Percentiles rank a stretch among this genome's conserved stretches.
Evolutionary conservation across 2,329 filamentous ascomycete species (phyloP).

Genomic region (Coleophoma cylindrospora): DNA sequence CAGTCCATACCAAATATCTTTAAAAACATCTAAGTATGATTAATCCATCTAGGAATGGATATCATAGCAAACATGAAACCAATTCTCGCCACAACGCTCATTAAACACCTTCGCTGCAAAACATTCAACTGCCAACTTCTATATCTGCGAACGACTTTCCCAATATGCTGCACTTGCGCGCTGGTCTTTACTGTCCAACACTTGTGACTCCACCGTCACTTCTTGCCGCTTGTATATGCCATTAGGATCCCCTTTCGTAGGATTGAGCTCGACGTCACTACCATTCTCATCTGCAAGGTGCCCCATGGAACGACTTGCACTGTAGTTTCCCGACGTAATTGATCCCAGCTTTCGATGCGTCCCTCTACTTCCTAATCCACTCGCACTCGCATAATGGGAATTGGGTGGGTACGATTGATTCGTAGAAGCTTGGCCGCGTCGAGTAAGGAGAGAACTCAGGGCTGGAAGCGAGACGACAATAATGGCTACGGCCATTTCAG

Average conservation of each 20-base stretch:
- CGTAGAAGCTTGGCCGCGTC: not conserved
- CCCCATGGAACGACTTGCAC: not conserved
- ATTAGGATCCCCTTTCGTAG: not conserved
- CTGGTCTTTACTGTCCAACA: not conserved
- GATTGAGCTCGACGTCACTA: constrained; percentile 1
- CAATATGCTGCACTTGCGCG: not conserved
- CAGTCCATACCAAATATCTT: too few relatives aligned
- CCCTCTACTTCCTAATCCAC: not conserved
- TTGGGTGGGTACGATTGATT: not conserved
- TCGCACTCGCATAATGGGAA: not conserved
- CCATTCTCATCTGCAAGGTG: not conserved
- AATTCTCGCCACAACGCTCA: too few relatives aligned
- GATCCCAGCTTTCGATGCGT: not conserved
- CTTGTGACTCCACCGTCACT: not conserved
- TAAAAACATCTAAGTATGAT: too few relatives aligned
- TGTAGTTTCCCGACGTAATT: not conserved
- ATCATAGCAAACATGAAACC: too few relatives aligned
- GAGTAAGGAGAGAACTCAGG: not conserved
- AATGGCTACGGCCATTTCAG: not conserved
- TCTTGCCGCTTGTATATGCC: not conserved
- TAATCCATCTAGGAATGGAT: too few relatives aligned
- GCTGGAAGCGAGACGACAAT: not conserved
- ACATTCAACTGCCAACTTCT: not conserved
- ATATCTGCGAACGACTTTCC: not conserved
- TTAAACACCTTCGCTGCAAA: too few relatives aligned